Evolutionary conservation across 352 stramenopile species (phyloP), one percentile per base, ranked within the genome.

Genomic region (Phytophthora sp.): DNA sequence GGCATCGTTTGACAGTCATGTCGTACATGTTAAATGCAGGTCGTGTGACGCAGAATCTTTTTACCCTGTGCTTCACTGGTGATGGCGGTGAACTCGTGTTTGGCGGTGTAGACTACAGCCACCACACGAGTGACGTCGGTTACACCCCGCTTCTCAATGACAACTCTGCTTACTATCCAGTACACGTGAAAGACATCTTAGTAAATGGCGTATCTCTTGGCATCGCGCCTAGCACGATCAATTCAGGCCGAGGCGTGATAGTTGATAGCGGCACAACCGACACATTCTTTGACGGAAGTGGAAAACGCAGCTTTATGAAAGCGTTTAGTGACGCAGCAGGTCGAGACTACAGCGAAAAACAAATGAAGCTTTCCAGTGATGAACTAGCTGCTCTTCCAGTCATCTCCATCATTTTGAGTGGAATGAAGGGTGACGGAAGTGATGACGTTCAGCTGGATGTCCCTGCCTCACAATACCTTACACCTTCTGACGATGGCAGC

Each of bases 231-330:
- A 26, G 63, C 0, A 60, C 69, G 13, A 65, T 90, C 45, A 95
- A 94, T 71, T 85, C 70, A 41, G 87, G 87, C 26, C 82, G 75
- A 61, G 87, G 87, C 4, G 76, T 94, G 31, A 94, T 96, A 60
- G 85, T 96, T 13, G 87, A 96, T 51, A 94, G 85, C 62, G 87
- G 87, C 1, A 94, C 87, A 43, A 96, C 87, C 26, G 87, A 96
- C 52, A 92, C 85, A 18, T 96, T 92, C 60, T 93, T 96, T 44
- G 72, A 79, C 10, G 49, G 65, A 3, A 71, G 63, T 37, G 82
- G 69, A 1, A 73, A 61, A n/a, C 72, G 77, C 7, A 66, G 52
- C 9, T 96, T 96, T 62, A 62, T 76, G 30, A 72, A 57, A 27
- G 69, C 72, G 9, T 96, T 89, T 54, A 62, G 61, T 18, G 43